Base-by-base conservation (phyloP, 108 stramenopile genomes). In the Licmophora abbreviata region DNA sequence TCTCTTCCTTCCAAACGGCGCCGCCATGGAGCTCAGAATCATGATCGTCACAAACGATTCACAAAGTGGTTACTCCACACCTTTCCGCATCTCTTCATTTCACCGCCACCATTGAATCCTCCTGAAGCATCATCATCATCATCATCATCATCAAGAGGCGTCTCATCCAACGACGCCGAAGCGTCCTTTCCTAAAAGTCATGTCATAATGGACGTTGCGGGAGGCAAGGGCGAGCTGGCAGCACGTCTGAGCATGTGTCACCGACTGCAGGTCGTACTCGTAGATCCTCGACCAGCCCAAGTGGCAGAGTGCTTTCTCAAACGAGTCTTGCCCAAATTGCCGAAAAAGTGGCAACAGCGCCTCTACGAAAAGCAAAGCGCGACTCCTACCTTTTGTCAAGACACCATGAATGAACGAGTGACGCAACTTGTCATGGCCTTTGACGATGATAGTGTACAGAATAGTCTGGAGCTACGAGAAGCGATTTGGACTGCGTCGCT, bases 151-250 rank as follows among this genome's bases (percentile, higher is more conserved):
- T 51, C 55, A 5, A 23, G 3, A 2, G 22, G 51, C 51, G 22
- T 32, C 41, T 54, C 43, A n/a, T 50, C 48, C 48, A 48, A 29
- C 28, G 58, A 25, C 52, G 7, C 52, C 58, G n/a, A 8, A 34
- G 12, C 33, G 20, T 11, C 24, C 27, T 32, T 55, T 8, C 15
- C 20, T 15, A 23, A 14, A 27, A 32, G 11, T 28, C 1, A 42
- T 43, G 4, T 31, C 14, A 17, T 53, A 32, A 27, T 81, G 20
- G 80, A 82, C 49, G 63, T 86, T 40, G 80, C 81, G 12, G 93
- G 88, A 20, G 85, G 85, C 20, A 87, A 84, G 47, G 93, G 93
- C 1, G 93, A 94, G 73, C 65, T 89, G 8, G 54, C 93, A 0
- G 79, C 82, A 15, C 65, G 81, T 17, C 58, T 93, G n/a, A 50